Conservation (phyloP, 2,329 filamentous ascomycete genomes). For the Monosporascus sp. region DNA sequence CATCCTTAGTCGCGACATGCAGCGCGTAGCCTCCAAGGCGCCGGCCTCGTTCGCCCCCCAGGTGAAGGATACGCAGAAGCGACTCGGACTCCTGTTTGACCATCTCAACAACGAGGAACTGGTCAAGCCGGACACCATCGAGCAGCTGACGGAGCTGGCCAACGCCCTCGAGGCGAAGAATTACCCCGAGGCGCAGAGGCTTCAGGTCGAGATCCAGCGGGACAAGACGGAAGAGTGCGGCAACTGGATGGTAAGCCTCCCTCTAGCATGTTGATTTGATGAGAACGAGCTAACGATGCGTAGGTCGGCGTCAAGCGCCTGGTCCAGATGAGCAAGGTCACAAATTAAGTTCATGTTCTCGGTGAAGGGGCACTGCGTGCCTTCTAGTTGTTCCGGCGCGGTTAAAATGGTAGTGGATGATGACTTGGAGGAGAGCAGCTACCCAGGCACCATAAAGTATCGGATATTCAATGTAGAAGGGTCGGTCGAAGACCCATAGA, state of each 20-base stretch:
- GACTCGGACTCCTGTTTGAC: constrained; percentile 89
- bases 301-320: constrained; percentile 72
- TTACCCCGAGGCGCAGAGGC: constrained; percentile 59
- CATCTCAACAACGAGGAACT: constrained; percentile 95
- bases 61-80: constrained; percentile 90
- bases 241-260: constrained; percentile 73
- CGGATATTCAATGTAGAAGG: no score
- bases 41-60: constrained; percentile 82
- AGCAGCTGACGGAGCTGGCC: constrained; percentile 59
- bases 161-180: constrained; percentile 63
- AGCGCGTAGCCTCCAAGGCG: constrained; percentile 79
- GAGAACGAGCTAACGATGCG: constrained; percentile 43
- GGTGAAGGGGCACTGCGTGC: no score
- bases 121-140: constrained; percentile 72
- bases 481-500: no score
- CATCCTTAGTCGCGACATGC: constrained; percentile 76
- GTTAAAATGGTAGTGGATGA: no score
- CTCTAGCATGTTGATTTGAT: neutral
- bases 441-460: no score
- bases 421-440: no score
- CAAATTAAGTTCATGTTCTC: constrained; percentile 25
- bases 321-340: constrained; percentile 74
- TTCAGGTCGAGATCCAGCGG: constrained; percentile 71
- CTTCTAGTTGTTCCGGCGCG: no score
- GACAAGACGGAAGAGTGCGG: constrained; percentile 77